Base-by-base conservation (phyloP, 495 filamentous ascomycete genomes). In the Penicillium bovifimosum region DNA sequence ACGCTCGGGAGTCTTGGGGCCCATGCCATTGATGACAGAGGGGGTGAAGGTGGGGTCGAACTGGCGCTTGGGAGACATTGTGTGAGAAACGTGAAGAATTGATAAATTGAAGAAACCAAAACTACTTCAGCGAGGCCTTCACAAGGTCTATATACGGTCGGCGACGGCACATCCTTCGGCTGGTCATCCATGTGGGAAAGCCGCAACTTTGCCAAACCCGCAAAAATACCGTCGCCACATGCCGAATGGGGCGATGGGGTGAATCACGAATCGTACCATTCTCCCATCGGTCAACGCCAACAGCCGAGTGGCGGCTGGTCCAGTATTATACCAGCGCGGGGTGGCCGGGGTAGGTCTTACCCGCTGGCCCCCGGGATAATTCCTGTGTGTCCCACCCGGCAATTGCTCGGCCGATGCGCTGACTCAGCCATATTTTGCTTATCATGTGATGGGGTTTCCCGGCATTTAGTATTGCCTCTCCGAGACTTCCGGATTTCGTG, bases 21-120 rank as follows among this genome's bases (percentile, higher is more conserved):
- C 84, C 75, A 90, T 91, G 62, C 83, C 74, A 56, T 89, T 80
- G 62, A 91, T 70, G 63, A 90, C 85, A 69, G 78, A 74, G 61
- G 83, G 72, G 55, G 88, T 91, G 76, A 91, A 91, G 68, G 80
- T 80, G 55, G 86, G 86, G 66, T 91, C 85, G 72, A 85, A 87
- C 39, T 75, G 68, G 41, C 54, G 39, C 39, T 60, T 54, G 53
- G 64, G 29, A 50, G 69, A 62, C 71, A 74, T 75, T 26, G 40
- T 41, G 28, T 31, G 26, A 41, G 50, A 41, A 27, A 16, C 51
- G 24, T 33, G 9, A 32, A 47, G 6, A 16, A 32, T 17, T 24
- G 28, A 49, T 11, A 13, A 45, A 41, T 16, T n/a, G 27, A 52
- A 46, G 41, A 44, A 50, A 13, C 9, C 9, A 24, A 24, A 2